phyloP scores from a whole-genome alignment of 2,329 filamentous ascomycete species.

The Zymoseptoria tritici region DNA sequence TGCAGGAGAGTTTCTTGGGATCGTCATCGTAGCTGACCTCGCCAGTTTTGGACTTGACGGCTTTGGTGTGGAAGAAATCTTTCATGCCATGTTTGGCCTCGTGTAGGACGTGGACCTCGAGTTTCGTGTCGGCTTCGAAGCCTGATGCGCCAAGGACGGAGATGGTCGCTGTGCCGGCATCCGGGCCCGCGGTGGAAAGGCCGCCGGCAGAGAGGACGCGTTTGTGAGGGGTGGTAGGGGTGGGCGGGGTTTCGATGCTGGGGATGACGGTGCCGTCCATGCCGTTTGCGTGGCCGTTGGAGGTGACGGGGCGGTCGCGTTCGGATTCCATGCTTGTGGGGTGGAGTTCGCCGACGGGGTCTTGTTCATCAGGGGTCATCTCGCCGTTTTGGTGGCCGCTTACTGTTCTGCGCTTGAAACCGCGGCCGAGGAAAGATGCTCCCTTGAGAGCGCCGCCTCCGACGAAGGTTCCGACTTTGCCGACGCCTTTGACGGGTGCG shows the following conservation, averaged over 20 bases:
- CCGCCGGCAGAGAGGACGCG: conserved; percentile 41
- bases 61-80: conserved; percentile 84
- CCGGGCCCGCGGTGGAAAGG: conserved; percentile 30
- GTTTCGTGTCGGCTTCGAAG: conserved; percentile 48
- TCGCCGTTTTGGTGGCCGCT: conserved; percentile 41
- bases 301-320: conserved; percentile 13
- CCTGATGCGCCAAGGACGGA: conserved; percentile 70
- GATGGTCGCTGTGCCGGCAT: conserved; percentile 70
- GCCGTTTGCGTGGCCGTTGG: conserved; percentile 17
- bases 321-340: conserved; percentile 24
- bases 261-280: conserved; percentile 16
- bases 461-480: conserved; percentile 63
- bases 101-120: conserved; percentile 29
- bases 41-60: conserved; percentile 65
- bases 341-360: conserved; percentile 19
- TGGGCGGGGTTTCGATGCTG: conserved; percentile 18
- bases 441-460: conserved; percentile 80
- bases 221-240: conserved; percentile 34
- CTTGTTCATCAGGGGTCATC: conserved; percentile 12
- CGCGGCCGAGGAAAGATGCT: conserved; percentile 81
- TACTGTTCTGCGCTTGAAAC: conserved; percentile 66
- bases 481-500: conserved; percentile 87
- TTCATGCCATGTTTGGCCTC: conserved; percentile 57
- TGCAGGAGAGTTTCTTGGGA: conserved; percentile 57
- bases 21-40: conserved; percentile 58